Evolutionary conservation across 2,329 filamentous ascomycete species (phyloP), one percentile per base, ranked within the genome.

Genomic region (Chaetomium strumarium): DNA sequence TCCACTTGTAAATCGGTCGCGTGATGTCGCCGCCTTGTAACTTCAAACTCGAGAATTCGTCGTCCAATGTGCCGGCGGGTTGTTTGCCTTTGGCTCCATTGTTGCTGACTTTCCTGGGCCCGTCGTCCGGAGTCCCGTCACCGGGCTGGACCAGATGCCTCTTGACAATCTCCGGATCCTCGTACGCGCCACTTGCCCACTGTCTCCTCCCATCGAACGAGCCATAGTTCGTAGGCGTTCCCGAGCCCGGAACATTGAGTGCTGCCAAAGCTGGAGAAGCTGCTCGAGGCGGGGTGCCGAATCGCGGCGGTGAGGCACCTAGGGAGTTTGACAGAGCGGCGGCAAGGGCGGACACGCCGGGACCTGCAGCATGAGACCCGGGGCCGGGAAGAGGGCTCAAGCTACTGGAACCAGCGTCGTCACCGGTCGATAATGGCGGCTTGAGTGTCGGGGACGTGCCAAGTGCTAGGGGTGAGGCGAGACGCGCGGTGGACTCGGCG

Each of bases 11-110:
- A 62, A 99, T 95, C 50, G 92, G 89, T 55, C 93, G 79, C 20
- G 92, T 96, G 52, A 96, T 86, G 67, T 99, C 93, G 58, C 93
- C 93, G 55, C 93, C 93, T 67, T 97, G 95, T 43, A 99, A 75
- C 66, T 85, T 85, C 67, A 99, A 71, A 70, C 93, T 97, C 30
- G 91, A 96, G 67, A 99, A 99, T 64, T 95, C 82, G 56, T 82
- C 78, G 61, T 63, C 70, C 64, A 59, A 57, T 11, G 14, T 30
- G 19, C 73, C 70, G 20, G 68, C 75, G 2, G 71, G 66, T 57
- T 79, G 77, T 64, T 83, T 83, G 20, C 79, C 80, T 62, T 82
- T 82, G 45, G 63, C 61, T 19, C 67, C 66, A 41, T 76, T 75
- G 39, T 76, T 75, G 39, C 71, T 66, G 2, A 48, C 42, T 13